Conservation (phyloP, 116 monocot genomes). For the Trichopus zeylanicus region DNA sequence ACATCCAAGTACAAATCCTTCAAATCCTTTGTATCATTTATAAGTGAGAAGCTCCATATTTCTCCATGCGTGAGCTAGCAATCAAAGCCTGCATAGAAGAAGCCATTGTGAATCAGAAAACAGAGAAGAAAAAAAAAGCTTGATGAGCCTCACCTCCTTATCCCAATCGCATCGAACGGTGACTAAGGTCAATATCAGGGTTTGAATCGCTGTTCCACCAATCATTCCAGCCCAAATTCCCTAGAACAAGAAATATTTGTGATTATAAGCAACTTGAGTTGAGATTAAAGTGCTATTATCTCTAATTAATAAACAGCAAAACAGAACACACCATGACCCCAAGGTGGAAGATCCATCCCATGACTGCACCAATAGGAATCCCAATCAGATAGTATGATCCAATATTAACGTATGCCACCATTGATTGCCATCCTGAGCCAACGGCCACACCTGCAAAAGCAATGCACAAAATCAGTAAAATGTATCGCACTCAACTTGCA, state of each 20-base stretch:
- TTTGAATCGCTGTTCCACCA: conserved; percentile 50
- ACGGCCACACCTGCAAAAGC: conserved; percentile 72
- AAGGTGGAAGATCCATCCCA: conserved; percentile 52
- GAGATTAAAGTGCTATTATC: no score
- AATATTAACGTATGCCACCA: conserved; percentile 61
- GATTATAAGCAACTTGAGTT: no score
- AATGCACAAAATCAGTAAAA: no score
- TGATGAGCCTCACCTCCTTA: conserved; percentile 42
- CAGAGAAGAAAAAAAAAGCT: no score
- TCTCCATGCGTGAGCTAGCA: conserved; percentile 31
- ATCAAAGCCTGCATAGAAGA: conserved; percentile 30
- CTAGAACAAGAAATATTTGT: conserved; percentile 13
- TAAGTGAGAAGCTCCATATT: no score
- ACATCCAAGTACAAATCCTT: no score
- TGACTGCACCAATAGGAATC: conserved; percentile 35
- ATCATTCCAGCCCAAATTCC: conserved; percentile 63
- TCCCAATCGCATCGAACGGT: conserved; percentile 44
- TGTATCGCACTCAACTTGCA: no score
- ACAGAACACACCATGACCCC: conserved; percentile 35
- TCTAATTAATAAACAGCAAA: not conserved
- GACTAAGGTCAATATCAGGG: conserved; percentile 25
- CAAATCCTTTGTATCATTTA: no score
- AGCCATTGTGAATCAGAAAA: no score
- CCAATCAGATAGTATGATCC: conserved; percentile 44
- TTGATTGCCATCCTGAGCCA: conserved; percentile 72